Percentiles rank a stretch among this genome's conserved stretches.
Evolutionary conservation across 306 rosid genomes (phyloP).

Genomic region (Lathyrus oleraceus): DNA sequence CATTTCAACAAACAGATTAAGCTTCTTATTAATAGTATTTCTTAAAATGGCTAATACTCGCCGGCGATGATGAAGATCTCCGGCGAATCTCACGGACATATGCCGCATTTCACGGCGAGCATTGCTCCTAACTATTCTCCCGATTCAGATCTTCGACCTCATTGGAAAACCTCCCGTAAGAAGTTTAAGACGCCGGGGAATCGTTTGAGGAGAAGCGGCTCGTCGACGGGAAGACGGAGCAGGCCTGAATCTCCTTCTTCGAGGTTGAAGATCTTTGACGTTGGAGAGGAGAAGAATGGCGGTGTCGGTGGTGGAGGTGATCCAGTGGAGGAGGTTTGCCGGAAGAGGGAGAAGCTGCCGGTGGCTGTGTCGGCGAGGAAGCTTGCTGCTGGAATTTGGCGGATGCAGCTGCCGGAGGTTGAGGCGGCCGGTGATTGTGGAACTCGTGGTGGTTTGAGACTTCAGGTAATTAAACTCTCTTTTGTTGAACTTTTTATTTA

Average conservation of each 20-base stretch:
- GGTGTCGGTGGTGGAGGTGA: slow-evolving; percentile 25
- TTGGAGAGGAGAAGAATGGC: not conserved
- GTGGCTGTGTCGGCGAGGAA: slow-evolving; percentile 69
- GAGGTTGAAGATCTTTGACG: slow-evolving; percentile 59
- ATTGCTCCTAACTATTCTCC: slow-evolving; percentile 38
- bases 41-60: slow-evolving; percentile 49
- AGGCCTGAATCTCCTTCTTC: slow-evolving; percentile 78
- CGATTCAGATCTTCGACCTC: slow-evolving; percentile 69
- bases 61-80: slow-evolving; percentile 66
- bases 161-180: slow-evolving; percentile 33
- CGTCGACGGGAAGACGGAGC: slow-evolving; percentile 58
- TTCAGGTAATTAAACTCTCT: slow-evolving; percentile 50
- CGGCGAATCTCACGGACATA: slow-evolving; percentile 38
- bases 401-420: slow-evolving; percentile 70
- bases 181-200: slow-evolving; percentile 46
- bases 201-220: slow-evolving; percentile 40
- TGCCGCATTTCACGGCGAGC: slow-evolving; percentile 42
- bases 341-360: slow-evolving; percentile 17
- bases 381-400: slow-evolving; percentile 86
- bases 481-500: not conserved
- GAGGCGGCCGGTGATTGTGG: slow-evolving; percentile 31
- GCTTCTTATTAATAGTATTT: not conserved
- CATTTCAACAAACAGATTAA: too few relatives aligned
- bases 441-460: slow-evolving; percentile 31
- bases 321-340: slow-evolving; percentile 42